phyloP scores from a whole-genome alignment of 345 rosid genomes.

The Populus nigra region DNA sequence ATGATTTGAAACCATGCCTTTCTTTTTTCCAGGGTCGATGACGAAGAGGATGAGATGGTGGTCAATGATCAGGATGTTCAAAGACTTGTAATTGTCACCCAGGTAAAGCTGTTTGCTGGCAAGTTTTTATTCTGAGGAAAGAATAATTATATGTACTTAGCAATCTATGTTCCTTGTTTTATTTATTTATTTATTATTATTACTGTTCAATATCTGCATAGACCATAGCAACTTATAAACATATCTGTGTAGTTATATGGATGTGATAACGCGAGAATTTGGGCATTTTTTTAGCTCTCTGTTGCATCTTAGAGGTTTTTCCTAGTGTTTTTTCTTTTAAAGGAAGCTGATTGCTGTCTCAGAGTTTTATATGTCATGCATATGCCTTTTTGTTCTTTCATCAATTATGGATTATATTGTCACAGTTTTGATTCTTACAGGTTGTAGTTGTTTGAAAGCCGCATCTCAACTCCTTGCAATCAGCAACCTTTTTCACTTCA shows the following conservation, averaged over 20 bases:
- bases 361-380: neutral
- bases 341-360: neutral
- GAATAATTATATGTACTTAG: neutral
- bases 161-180: neutral
- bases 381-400: neutral
- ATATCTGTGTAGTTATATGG: neutral
- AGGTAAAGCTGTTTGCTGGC: constrained; percentile 42
- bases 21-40: constrained; percentile 53
- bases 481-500: neutral
- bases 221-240: neutral
- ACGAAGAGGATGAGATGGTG: constrained; percentile 72
- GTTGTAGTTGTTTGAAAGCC: neutral
- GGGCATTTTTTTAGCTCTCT: neutral
- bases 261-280: neutral
- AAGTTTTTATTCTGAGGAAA: neutral
- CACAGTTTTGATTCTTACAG: neutral
- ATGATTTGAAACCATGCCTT: neutral
- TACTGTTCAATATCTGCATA: neutral
- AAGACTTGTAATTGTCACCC: constrained; percentile 92
- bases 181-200: neutral
- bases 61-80: constrained; percentile 84
- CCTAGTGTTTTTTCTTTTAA: neutral
- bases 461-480: neutral
- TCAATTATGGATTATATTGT: neutral
- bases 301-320: neutral